Base-by-base conservation (phyloP, 2,329 filamentous ascomycete genomes). In the Penicillium psychrosexuale region DNA sequence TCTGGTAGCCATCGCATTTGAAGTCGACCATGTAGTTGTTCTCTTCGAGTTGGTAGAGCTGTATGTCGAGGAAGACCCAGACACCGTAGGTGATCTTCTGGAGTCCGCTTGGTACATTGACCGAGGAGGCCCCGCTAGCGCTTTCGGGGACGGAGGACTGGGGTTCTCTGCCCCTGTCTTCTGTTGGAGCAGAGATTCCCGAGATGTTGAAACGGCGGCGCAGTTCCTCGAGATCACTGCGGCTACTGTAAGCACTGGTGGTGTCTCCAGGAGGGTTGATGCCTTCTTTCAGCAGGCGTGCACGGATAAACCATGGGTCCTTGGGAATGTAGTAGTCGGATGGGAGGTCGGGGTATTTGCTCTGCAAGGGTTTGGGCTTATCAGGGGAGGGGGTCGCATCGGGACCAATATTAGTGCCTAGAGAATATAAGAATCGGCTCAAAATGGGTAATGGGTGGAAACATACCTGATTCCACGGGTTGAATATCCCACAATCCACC, bases 1-100 rank as follows among this genome's bases (percentile, higher is more conserved):
- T 90, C 77, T 99, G 94, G 75, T 99, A 99, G 19, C 94, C 94
- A 13, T 94, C 92, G 72, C 93, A 97, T 72, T 97, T 97, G 80
- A 99, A 99, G 72, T 99, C 94, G 46, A 99, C 94, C 59, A 99
- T 87, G 73, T 93, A 97, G 62, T 94, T 93, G 52, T 90, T 88
- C 55, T 86, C 85, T 72, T 97, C 93, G 79, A 97, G 91, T 69
- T 91, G 88, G 74, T 97, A 97, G 48, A 97, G 87, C 72, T 97
- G 94, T 60, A 99, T 97, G 62, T 96, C 92, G 71, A 99, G 85
- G 70, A 96, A 94, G 67, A 97, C 88, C 70, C 89, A 93, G n/a
- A 95, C 86, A 52, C 89, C 88, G 60, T 91, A 84, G 49, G 84
- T 78, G 3, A 75, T 70, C 1, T 76, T 69, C 43, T 78, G 72